These are phyloP conservation scores for Corylus americana DNA, from an alignment of 306 rosid species.

Conservation along the genomic window DNA sequence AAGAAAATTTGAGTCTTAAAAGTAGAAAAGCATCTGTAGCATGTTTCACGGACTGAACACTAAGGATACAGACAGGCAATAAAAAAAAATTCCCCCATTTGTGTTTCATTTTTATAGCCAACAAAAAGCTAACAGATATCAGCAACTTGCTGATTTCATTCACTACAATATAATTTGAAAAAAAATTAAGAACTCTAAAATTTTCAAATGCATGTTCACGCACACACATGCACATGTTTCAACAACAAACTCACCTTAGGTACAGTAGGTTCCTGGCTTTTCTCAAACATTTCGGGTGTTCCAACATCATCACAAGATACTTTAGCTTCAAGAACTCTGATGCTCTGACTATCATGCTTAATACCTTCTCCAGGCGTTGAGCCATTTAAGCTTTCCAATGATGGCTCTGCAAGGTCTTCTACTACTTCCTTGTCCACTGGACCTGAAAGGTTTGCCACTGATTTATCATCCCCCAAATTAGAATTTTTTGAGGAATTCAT, in stretches of 20 bases:
- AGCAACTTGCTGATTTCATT: not conserved
- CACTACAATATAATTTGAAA: not conserved
- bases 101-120: not conserved
- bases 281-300: conserved; percentile 38
- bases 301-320: conserved; percentile 33
- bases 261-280: conserved; percentile 38
- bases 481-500: conserved; percentile 24
- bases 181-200: not conserved
- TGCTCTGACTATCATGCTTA: conserved; percentile 28
- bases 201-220: not conserved
- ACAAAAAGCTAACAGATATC: not conserved
- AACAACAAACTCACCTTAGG: conserved; percentile 43
- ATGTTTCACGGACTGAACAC: conserved; percentile 8
- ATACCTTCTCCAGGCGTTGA: conserved; percentile 26
- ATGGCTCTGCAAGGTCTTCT: conserved; percentile 26
- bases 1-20: not conserved
- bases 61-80: not conserved
- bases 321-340: conserved; percentile 31
- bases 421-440: conserved; percentile 36
- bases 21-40: not conserved
- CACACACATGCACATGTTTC: not conserved
- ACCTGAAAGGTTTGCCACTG: conserved; percentile 32
- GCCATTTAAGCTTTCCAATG: conserved; percentile 38
- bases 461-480: conserved; percentile 31
- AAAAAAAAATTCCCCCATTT: not conserved